Evolutionary conservation across 495 filamentous ascomycete species (phyloP).

Genomic region (Trichoderma orchidacearum): DNA sequence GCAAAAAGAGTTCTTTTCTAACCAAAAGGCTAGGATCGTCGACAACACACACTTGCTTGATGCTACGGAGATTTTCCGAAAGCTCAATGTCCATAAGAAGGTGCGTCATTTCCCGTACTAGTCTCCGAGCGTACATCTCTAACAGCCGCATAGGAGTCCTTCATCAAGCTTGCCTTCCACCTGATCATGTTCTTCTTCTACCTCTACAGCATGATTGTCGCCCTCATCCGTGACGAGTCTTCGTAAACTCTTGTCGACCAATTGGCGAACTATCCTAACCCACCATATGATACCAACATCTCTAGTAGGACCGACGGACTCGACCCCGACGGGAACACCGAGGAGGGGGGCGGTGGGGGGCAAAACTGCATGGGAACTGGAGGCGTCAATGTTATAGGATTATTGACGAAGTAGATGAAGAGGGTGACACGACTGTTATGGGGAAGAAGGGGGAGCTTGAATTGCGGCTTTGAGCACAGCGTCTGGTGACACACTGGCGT

Average conservation of each 20-base stretch:
- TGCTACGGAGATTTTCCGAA: conserved; percentile 98
- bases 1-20: not conserved
- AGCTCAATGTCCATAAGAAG: conserved; percentile 99
- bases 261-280: not conserved
- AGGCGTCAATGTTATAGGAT: not conserved
- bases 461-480: not conserved
- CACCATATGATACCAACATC: not conserved
- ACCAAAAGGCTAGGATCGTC: conserved; percentile 54
- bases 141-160: conserved; percentile 61
- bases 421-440: not conserved
- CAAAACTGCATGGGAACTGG: not conserved
- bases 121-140: not conserved
- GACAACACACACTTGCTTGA: conserved; percentile 95
- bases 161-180: conserved; percentile 98
- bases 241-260: conserved; percentile 37
- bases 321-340: not conserved
- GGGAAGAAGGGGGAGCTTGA: not conserved
- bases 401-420: not conserved
- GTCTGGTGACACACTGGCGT: not conserved
- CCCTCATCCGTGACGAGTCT: conserved; percentile 89
- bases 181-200: conserved; percentile 99
- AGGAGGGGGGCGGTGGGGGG: not conserved
- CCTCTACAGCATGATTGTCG: conserved; percentile 99
- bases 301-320: not conserved
- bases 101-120: conserved; percentile 25